Evolutionary conservation across 768 basidiomycete genomes (phyloP), one percentile per base, ranked within the genome.

Genomic region (Tricholoma terreum): DNA sequence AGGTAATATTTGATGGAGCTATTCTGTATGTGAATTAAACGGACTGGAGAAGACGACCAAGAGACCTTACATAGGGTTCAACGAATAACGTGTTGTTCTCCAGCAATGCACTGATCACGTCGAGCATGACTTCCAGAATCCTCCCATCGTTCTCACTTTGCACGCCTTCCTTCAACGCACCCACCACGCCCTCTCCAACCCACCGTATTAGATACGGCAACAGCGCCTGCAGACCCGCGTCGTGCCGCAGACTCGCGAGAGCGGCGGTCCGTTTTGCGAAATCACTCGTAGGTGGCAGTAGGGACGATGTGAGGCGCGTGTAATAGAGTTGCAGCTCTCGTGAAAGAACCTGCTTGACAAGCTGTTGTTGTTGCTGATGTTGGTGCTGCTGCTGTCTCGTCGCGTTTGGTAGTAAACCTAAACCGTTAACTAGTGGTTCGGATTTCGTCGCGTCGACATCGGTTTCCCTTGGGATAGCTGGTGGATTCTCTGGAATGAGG

Each of bases 1-100:
- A 1, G 95, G 95, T 0, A 98, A 83, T 14, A 98, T 80, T 87
- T 98, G 96, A 66, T 98, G 97, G 4, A 98, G 81, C 94, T 98
- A 27, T 10, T 9, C 24, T 12, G 11, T 51, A 24, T 38, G n/a
- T 42, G 19, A 61, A 33, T 60, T 27, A 40, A 46, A n/a, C 50
- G 48, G 17, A 12, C 27, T 38, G 24, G 24, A 27, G 24, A 27
- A 2, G 24, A 27, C 6, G 24, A 27, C 2, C 48, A 27, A n/a
- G 9, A 80, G n/a, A n/a, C n/a, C 92, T 68, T 66, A 97, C 94
- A 68, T 97, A 98, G 43, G 96, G 97, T 71, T 99, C 97, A 21
- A 98, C 85, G 68, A 98, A 98, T 5, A 99, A 27, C 6, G 24
- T 27, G 24, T 27, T 27, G 24, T 27, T 27, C 24, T 27, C 24